These are phyloP conservation scores for Neurospora tetrasperma DNA, from an alignment of 495 filamentous ascomycete species.

Conservation along the genomic window DNA sequence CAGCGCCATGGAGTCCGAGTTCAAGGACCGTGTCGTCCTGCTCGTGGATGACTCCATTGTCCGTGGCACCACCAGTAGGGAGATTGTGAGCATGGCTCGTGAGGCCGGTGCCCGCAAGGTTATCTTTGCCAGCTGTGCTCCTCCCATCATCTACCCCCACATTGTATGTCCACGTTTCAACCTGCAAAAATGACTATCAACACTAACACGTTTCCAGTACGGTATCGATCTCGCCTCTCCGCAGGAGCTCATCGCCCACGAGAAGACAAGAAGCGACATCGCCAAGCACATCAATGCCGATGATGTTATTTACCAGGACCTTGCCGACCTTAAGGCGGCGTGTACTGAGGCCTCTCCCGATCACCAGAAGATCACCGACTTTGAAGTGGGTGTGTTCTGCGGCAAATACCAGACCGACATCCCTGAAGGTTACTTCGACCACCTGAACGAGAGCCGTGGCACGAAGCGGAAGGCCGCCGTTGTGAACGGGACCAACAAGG, in stretches of 20 bases:
- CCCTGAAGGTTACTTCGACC: slow-evolving; percentile 73
- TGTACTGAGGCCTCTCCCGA: slow-evolving; percentile 62
- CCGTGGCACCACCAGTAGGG: slow-evolving; percentile 78
- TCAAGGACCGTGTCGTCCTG: slow-evolving; percentile 72
- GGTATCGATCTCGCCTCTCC: slow-evolving; percentile 86
- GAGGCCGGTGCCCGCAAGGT: slow-evolving; percentile 88
- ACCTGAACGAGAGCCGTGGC: slow-evolving; percentile 65
- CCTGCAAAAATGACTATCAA: not conserved
- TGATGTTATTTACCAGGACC: slow-evolving; percentile 77
- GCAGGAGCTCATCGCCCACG: slow-evolving; percentile 74
- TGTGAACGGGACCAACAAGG: not conserved
- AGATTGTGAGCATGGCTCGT: slow-evolving; percentile 89
- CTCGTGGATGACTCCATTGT: slow-evolving; percentile 93
- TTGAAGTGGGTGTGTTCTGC: slow-evolving; percentile 96
- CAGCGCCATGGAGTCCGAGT: slow-evolving; percentile 79
- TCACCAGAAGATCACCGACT: slow-evolving; percentile 40
- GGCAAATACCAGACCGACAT: slow-evolving; percentile 84
- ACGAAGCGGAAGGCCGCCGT: slow-evolving; percentile 48
- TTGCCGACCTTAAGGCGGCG: slow-evolving; percentile 72
- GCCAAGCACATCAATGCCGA: slow-evolving; percentile 84
- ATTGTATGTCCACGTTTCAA: slow-evolving; percentile 20
- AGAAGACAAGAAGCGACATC: slow-evolving; percentile 56
- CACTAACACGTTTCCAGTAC: slow-evolving; percentile 35
- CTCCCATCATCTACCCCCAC: slow-evolving; percentile 61
- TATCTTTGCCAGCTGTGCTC: slow-evolving; percentile 80